Evolutionary conservation across 179 eudicot genomes (phyloP).

Genomic region (Patellifolia procumbens): DNA sequence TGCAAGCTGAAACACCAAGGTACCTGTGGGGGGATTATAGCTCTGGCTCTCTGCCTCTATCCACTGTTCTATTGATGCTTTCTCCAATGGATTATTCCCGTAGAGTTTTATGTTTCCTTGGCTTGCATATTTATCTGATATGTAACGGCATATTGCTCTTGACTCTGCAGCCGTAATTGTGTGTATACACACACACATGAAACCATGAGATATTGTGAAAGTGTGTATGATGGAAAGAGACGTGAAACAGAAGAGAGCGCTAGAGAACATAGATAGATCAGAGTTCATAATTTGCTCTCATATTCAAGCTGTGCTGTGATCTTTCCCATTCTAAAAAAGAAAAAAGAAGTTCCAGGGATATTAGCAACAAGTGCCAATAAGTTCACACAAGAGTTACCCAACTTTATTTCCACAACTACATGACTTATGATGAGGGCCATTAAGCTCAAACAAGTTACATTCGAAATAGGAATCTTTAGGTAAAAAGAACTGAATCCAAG

Average conservation of each 20-base stretch:
- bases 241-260: background rate
- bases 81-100: conserved; percentile 63
- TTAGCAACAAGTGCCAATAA: no score
- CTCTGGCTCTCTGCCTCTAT: conserved; percentile 78
- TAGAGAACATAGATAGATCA: background rate
- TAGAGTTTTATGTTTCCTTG: conserved; percentile 65
- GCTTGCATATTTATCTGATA: conserved; percentile 53
- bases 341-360: no score
- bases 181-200: conserved; percentile 2
- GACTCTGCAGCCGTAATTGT: conserved; percentile 47
- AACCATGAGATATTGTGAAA: background rate
- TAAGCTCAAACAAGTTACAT: no score
- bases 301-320: no score
- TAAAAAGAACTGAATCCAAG: no score
- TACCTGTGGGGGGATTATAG: conserved; percentile 63
- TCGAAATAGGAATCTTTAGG: no score
- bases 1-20: conserved; percentile 70
- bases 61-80: conserved; percentile 93
- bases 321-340: no score
- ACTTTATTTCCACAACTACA: no score
- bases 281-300: background rate
- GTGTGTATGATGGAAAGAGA: background rate
- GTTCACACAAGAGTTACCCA: no score
- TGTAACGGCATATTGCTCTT: conserved; percentile 79
- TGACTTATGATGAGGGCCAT: no score